These are phyloP conservation scores for Beta corolliflora DNA, from an alignment of 179 eudicot genomes.

Conservation along the genomic window DNA sequence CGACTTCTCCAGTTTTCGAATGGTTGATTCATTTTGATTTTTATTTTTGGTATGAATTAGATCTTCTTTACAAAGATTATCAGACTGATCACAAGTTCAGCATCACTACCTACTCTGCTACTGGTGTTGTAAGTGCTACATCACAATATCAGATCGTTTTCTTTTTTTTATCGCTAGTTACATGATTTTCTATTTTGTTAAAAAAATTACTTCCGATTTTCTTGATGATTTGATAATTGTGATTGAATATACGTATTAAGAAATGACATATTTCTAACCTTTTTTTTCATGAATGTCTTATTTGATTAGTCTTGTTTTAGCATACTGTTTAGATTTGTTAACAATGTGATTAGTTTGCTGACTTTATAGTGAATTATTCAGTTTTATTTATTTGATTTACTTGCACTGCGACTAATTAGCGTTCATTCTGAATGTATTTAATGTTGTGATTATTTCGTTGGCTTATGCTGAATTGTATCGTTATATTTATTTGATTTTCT, in stretches of 20 bases:
- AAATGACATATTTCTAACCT: no score
- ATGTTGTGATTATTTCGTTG: no score
- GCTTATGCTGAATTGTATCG: no score
- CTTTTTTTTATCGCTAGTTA: not conserved
- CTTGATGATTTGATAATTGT: not conserved
- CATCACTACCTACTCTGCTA: constrained; percentile 65
- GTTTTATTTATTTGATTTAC: not conserved
- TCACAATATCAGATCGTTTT: not conserved
- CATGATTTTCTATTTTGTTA: no score
- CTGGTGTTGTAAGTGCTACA: constrained; percentile 64
- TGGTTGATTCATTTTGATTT: not conserved
- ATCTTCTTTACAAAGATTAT: constrained; percentile 76
- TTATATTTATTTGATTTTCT: no score
- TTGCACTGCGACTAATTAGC: not conserved
- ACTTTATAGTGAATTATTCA: not conserved
- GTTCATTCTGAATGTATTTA: no score
- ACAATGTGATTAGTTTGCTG: not conserved
- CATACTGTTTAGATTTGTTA: not conserved
- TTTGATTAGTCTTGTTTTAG: not conserved
- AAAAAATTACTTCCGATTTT: not conserved
- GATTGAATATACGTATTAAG: not conserved
- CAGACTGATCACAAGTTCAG: constrained; percentile 77
- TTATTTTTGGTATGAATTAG: constrained; percentile 28
- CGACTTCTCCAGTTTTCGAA: not conserved
- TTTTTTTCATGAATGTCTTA: not conserved